Conservation (phyloP, 352 stramenopile species). For the Salisapilia sapeloensis region DNA sequence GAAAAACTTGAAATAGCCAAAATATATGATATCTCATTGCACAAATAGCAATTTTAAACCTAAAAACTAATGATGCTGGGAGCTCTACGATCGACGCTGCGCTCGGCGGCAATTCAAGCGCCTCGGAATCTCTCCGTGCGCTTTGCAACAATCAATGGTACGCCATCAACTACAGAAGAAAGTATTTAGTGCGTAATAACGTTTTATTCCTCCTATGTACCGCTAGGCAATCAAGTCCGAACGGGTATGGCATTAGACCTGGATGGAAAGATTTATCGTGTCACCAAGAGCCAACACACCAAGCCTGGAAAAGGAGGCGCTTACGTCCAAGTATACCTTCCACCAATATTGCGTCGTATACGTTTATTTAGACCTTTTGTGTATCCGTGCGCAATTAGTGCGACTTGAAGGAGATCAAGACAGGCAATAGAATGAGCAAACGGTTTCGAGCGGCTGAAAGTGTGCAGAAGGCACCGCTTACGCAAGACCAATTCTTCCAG, state of each 20-base stretch:
- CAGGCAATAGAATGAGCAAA: conserved; percentile 62
- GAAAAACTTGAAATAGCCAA: conserved; percentile 7
- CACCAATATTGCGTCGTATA: conserved; percentile 1
- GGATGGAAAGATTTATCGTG: conserved; percentile 69
- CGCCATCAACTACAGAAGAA: too few relatives aligned
- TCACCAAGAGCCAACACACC: conserved; percentile 70
- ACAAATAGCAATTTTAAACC: not conserved
- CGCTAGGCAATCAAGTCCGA: conserved; percentile 62
- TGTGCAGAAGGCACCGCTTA: conserved; percentile 60
- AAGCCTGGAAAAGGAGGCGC: conserved; percentile 75
- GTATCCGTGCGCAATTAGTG: conserved; percentile 11
- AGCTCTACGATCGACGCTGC: too few relatives aligned
- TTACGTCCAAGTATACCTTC: conserved; percentile 41
- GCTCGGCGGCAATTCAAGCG: too few relatives aligned
- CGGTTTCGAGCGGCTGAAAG: conserved; percentile 69
- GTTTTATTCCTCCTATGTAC: conserved; percentile 1
- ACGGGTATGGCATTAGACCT: conserved; percentile 71
- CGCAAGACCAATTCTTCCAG: conserved; percentile 57
- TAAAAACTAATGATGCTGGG: not conserved
- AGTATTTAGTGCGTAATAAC: too few relatives aligned
- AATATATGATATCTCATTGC: not conserved
- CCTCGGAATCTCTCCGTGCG: conserved; percentile 19
- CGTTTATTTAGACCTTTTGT: not conserved
- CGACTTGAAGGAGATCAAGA: conserved; percentile 80
- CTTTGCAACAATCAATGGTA: conserved; percentile 58